Percentiles rank a stretch among this genome's conserved stretches.
Conservation (phyloP, 352 stramenopile genomes). For the Nothophytophthora sp. region DNA sequence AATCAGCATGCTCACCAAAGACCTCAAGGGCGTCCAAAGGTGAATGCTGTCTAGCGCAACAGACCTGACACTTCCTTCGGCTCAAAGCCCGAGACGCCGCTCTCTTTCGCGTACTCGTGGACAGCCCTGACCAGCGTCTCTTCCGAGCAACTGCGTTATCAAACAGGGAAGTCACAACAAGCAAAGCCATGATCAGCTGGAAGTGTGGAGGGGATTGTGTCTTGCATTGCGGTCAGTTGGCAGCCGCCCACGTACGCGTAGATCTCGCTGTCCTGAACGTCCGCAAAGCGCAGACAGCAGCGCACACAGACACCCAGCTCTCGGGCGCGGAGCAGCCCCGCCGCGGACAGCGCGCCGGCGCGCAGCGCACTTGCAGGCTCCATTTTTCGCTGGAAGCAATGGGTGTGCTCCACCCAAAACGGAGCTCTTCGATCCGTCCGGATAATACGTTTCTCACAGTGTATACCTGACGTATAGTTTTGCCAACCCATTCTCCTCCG, state of each 20-base stretch:
- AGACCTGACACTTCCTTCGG: conserved; percentile 20
- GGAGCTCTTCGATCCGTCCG: conserved; percentile 8
- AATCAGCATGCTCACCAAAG: not conserved
- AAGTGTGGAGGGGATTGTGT: too few species aligned
- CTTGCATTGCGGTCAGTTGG: too few species aligned
- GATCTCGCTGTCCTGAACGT: conserved; percentile 38
- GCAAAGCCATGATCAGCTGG: too few species aligned
- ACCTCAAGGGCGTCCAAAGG: not conserved
- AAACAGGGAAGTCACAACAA: conserved; percentile 1
- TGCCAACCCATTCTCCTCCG: not conserved
- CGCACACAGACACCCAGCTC: conserved; percentile 54
- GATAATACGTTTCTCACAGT: too few species aligned
- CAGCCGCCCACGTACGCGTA: conserved; percentile 50
- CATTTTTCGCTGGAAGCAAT: conserved; percentile 16
- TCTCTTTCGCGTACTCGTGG: conserved; percentile 21
- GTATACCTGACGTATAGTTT: too few species aligned
- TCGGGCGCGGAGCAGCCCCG: conserved; percentile 13
- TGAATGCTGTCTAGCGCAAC: not conserved
- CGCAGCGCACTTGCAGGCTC: conserved; percentile 23
- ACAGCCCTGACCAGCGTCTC: conserved; percentile 27
- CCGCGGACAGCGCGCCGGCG: conserved; percentile 28
- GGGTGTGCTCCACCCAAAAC: conserved; percentile 13
- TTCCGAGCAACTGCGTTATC: conserved; percentile 25
- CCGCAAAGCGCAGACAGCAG: conserved; percentile 68
- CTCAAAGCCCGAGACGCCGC: conserved; percentile 12